phyloP scores from a whole-genome alignment of 371 early-diverging fungal genomes.

The Mucor irregularis region DNA sequence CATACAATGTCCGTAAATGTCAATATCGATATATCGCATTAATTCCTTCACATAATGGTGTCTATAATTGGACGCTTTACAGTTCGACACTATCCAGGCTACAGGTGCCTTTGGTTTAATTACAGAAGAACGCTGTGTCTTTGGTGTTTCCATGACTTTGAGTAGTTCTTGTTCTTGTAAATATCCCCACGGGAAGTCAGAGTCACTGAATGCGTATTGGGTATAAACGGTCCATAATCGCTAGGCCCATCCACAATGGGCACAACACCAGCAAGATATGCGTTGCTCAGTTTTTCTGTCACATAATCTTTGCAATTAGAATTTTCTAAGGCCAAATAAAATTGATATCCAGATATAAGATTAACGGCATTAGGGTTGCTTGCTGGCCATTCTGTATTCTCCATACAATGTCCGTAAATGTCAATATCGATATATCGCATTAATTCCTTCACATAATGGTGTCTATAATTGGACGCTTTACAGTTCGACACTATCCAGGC shows the following conservation, averaged over 20 bases:
- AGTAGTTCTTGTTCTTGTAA: background rate
- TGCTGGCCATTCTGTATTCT: background rate
- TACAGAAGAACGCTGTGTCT: background rate
- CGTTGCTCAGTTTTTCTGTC: conserved; percentile 9
- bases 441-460: conserved; percentile 9
- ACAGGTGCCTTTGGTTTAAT: background rate
- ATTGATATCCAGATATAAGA: conserved; percentile 3
- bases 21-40: conserved; percentile 7
- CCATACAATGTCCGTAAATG: conserved; percentile 11
- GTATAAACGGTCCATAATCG: conserved; percentile 17
- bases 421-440: conserved; percentile 10
- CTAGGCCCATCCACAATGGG: conserved; percentile 16
- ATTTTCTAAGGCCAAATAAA: conserved; percentile 11
- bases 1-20: conserved; percentile 13
- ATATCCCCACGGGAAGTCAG: conserved; percentile 18
- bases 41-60: conserved; percentile 11
- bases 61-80: conserved; percentile 10
- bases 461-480: conserved; percentile 10
- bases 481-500: conserved; percentile 18
- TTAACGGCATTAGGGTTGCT: conserved; percentile 1
- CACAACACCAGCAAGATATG: conserved; percentile 4
- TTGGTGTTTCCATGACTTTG: background rate
- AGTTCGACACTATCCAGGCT: conserved; percentile 16
- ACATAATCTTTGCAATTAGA: conserved; percentile 16
- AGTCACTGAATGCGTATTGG: conserved; percentile 9